Base-by-base conservation (phyloP, 1,284 basidiomycete species). In the Coniferiporia weirii region DNA sequence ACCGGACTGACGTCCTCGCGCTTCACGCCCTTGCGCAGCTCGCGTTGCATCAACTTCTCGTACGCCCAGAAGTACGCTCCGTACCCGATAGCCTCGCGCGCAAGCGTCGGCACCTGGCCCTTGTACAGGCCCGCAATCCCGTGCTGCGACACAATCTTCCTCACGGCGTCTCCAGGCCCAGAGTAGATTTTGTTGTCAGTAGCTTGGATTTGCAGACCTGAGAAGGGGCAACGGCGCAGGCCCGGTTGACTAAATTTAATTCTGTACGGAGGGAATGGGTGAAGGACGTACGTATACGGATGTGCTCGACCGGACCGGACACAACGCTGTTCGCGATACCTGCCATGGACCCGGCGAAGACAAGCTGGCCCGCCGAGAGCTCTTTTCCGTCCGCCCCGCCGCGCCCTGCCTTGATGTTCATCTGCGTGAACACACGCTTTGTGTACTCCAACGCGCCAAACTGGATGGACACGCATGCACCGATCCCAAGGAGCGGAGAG, bases 301-400 rank as follows among this genome's bases (percentile, higher is more conserved):
- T 94, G 70, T 98, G 95, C 73, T 99, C 96, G 12, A 99, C 94
- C 1, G 96, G 96, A 1, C 94, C 93, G 0, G 95, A 95, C 17
- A 98, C 92, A 57, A 95, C 80, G 47, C 91, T 89, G 71, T 98
- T 99, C 13, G 93, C 89, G 20, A 98, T 72, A 38, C 96, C 95
- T 22, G 95, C 95, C 34, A 84, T 74, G 1, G 93, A 84, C 64
- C 95, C 95, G 4, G 93, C 81, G 0, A 79, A 67, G 65, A 93
- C 84, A 17, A 96, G 78, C 72, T 98, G 94, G 9, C 71, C 72
- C 43, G 77, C 76, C 47, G 75, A 78, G 13, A 95, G 78, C 5
- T 74, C 72, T 60, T 76, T 77, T 0, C 88, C 86, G 32, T 77
- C 79, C 35, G 77, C 72, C 4, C 87, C 87, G 17, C 88, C 89